phyloP scores from a whole-genome alignment of 2,329 filamentous ascomycete genomes.

The Penicillium sp. region DNA sequence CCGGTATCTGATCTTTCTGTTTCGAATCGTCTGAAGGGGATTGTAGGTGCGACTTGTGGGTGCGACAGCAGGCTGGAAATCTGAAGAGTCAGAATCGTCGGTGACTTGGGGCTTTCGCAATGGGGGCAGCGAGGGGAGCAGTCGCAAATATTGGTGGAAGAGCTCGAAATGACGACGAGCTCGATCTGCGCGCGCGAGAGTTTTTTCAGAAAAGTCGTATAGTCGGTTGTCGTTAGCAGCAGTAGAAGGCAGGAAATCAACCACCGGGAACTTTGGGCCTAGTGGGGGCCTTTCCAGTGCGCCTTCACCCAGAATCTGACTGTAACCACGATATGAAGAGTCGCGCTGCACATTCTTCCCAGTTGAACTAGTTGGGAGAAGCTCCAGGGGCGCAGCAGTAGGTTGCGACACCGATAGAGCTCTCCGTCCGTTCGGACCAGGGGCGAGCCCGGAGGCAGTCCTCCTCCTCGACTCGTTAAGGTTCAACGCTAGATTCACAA shows the following conservation, averaged over 20 bases:
- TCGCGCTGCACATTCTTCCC: slow-evolving; percentile 17
- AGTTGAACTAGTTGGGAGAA: slow-evolving; percentile 17
- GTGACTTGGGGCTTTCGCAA: slow-evolving; percentile 45
- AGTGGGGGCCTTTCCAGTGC: slow-evolving; percentile 11
- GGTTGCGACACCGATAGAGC: slow-evolving; percentile 28
- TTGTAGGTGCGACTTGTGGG: slow-evolving; percentile 74
- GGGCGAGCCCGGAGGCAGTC: slow-evolving; percentile 58
- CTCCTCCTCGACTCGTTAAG: slow-evolving; percentile 75
- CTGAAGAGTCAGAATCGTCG: slow-evolving; percentile 17
- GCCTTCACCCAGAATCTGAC: slow-evolving; percentile 30
- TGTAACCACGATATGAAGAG: slow-evolving; percentile 21
- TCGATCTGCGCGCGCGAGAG: slow-evolving; percentile 77
- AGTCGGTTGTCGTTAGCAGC: slow-evolving; percentile 37
- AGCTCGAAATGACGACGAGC: slow-evolving; percentile 85
- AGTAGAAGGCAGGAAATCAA: slow-evolving; percentile 32
- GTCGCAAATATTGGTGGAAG: slow-evolving; percentile 76
- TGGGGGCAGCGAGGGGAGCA: slow-evolving; percentile 78
- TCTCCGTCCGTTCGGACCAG: slow-evolving; percentile 49
- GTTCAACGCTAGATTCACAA: slow-evolving; percentile 89
- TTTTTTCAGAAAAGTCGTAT: slow-evolving; percentile 70
- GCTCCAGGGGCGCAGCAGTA: slow-evolving; percentile 23
- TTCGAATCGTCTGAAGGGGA: slow-evolving; percentile 88
- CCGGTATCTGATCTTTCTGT: slow-evolving; percentile 79
- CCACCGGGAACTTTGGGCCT: slow-evolving; percentile 22
- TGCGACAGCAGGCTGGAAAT: slow-evolving; percentile 37